phyloP scores from a whole-genome alignment of 306 rosid species.

The Prunus mira region DNA sequence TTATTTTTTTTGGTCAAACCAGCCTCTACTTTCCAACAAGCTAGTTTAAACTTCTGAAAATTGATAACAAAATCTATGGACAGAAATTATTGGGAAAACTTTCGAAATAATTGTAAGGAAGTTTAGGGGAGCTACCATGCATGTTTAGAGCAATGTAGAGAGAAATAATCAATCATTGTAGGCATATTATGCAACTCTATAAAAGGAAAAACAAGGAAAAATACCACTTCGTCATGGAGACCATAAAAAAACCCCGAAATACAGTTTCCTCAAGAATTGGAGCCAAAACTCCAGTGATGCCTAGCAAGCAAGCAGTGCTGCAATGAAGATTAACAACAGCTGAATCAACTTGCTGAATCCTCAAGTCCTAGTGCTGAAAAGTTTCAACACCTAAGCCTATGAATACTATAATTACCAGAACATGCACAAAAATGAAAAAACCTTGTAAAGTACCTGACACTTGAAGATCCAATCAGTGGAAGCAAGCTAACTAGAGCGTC shows the following conservation, averaged over 20 bases:
- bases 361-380: background rate
- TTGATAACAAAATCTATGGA: background rate
- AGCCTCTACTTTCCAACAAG: background rate
- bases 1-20: too few species aligned
- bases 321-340: conserved; percentile 30
- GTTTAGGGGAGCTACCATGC: background rate
- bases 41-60: background rate
- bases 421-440: conserved; percentile 5
- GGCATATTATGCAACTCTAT: background rate
- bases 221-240: conserved; percentile 92
- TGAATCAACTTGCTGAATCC: conserved; percentile 11
- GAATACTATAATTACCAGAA: background rate
- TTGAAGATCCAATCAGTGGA: conserved; percentile 88
- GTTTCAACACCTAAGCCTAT: background rate
- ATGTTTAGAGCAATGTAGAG: background rate
- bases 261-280: conserved; percentile 94
- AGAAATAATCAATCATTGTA: background rate
- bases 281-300: conserved; percentile 86
- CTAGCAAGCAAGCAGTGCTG: conserved; percentile 92
- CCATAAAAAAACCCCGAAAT: conserved; percentile 88
- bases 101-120: background rate
- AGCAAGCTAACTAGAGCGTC: conserved; percentile 92
- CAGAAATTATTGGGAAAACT: background rate
- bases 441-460: conserved; percentile 55
- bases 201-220: background rate